Conservation (phyloP, 805 yeast species). For the Metschnikowia cerradonensis region DNA sequence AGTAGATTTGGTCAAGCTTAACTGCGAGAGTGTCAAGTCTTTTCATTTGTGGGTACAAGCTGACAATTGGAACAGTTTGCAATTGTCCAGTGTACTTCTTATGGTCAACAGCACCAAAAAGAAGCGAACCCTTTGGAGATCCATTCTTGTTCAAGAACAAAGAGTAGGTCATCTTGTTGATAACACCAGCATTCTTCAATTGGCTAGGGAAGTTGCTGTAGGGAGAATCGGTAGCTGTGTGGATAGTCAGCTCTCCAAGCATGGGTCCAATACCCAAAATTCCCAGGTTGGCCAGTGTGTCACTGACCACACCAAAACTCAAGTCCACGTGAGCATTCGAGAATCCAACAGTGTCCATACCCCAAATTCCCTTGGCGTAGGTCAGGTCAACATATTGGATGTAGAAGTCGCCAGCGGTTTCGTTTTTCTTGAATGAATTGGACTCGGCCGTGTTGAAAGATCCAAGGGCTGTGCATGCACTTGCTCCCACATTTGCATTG, state of each 20-base stretch:
- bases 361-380: constrained; percentile 51
- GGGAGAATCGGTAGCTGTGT: constrained; percentile 14
- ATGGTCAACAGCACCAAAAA: constrained; percentile 21
- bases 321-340: constrained; percentile 37
- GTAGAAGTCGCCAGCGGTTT: constrained; percentile 35
- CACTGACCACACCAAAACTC: constrained; percentile 71
- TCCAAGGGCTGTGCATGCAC: constrained; percentile 44
- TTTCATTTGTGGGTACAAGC: constrained; percentile 24
- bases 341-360: constrained; percentile 40
- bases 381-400: constrained; percentile 49
- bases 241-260: constrained; percentile 59
- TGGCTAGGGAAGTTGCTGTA: constrained; percentile 68
- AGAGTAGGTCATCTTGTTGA: constrained; percentile 55
- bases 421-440: constrained; percentile 35
- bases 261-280: constrained; percentile 72
- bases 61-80: constrained; percentile 39
- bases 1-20: constrained; percentile 38
- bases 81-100: constrained; percentile 29
- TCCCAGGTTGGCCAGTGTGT: constrained; percentile 60
- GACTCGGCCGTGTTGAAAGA: constrained; percentile 44
- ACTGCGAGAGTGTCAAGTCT: constrained; percentile 46
- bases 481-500: constrained; percentile 11
- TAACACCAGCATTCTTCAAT: constrained; percentile 55
- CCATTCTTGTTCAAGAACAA: constrained; percentile 48
- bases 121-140: constrained; percentile 29